Evolutionary conservation across 805 yeast genomes (phyloP).

Genomic region (Ogataea salicorniae): DNA sequence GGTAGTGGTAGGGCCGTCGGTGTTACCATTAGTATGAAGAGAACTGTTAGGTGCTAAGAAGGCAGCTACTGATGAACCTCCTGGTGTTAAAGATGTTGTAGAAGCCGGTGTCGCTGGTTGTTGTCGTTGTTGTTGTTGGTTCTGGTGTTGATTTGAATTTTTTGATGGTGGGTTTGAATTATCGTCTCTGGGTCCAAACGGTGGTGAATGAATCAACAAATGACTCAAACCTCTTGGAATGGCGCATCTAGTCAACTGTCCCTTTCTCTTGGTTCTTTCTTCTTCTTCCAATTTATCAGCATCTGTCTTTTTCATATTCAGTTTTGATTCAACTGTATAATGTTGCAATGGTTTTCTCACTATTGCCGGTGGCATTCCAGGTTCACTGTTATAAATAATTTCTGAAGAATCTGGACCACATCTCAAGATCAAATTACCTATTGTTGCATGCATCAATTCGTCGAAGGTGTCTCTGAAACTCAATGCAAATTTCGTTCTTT

Average conservation of each 20-base stretch:
- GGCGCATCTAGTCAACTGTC: slow-evolving; percentile 44
- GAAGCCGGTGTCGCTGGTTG: neutral
- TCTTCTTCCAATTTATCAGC: slow-evolving; percentile 40
- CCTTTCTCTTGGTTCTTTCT: slow-evolving; percentile 43
- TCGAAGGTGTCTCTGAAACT: slow-evolving; percentile 65
- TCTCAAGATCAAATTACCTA: slow-evolving; percentile 55
- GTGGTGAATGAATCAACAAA: slow-evolving; percentile 38
- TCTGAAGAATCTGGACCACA: slow-evolving; percentile 62
- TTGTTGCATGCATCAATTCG: slow-evolving; percentile 58
- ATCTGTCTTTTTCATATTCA: slow-evolving; percentile 29
- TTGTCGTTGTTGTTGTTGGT: slow-evolving; percentile 6
- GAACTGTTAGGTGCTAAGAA: too few species aligned
- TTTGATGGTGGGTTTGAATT: slow-evolving; percentile 25
- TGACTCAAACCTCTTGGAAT: slow-evolving; percentile 53
- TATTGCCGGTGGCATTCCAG: slow-evolving; percentile 59
- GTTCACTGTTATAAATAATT: slow-evolving; percentile 38
- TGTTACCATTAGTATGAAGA: too few species aligned
- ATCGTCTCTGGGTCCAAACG: slow-evolving; percentile 25
- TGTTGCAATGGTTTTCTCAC: slow-evolving; percentile 40
- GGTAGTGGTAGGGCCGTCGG: too few species aligned
- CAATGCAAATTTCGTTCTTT: slow-evolving; percentile 56
- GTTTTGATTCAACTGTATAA: slow-evolving; percentile 29
- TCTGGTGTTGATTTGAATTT: slow-evolving; percentile 6
- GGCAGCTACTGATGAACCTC: neutral
- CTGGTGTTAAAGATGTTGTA: neutral